Base-by-base conservation (phyloP, 805 yeast genomes). In the Yarrowia divulgata region DNA sequence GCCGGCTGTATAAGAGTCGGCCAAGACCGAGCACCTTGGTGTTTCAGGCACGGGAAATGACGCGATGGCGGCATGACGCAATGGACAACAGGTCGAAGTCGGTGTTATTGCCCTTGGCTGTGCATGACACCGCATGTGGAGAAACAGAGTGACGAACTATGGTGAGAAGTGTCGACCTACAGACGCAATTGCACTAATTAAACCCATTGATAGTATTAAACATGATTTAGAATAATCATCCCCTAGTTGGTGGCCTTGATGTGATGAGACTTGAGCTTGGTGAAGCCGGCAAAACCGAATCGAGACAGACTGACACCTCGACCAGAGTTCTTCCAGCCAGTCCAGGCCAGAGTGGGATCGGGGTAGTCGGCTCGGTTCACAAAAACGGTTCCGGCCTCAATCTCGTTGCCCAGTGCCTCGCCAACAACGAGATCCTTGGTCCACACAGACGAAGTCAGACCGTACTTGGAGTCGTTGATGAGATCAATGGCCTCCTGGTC, bases 371-470 rank as follows among this genome's bases (percentile, higher is more conserved):
- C 84, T 10, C 89, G 83, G 76, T 88, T 88, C 71, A 88, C 83
- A 82, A 86, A 88, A 32, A 87, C 86, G 35, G 87, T 85, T 34
- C 92, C 92, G 3, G 89, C 88, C 69, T 85, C 85, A 67, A 88
- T 75, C 57, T 83, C 85, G 68, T 82, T 76, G 7, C 90, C 90
- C 75, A 88, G 78, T 69, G 79, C 79, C 75, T 90, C 92, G 14
- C 91, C 95, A 74, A 84, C 88, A 81, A 84, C 86, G 70, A 88
- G 75, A 75, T 89, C 87, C 67, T 83, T 81, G 57, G 97, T 88
- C 84, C 91, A 95, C 69, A 92, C 85, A 74, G 92, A 95, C 67
- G 97, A 95, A 75, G 97, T 96, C 74, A 92, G 85, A 74, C 97
- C 97, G 76, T 88, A 90, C 69, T 85, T 86, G 48, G 93, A 84